Evolutionary conservation across 2,329 filamentous ascomycete species (phyloP).

Genomic region (Aspergillus caelatus): DNA sequence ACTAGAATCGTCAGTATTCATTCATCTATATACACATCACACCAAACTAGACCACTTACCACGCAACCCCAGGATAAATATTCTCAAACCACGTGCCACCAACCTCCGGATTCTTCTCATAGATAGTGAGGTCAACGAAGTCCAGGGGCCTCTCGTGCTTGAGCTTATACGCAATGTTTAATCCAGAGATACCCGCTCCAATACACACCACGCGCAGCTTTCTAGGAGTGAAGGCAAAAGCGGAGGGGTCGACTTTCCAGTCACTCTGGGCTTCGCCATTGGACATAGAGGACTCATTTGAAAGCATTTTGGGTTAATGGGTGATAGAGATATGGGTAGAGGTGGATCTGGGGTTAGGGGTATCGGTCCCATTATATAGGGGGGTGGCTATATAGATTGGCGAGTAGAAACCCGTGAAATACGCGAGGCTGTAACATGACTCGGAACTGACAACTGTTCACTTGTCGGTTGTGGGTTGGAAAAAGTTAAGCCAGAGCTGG

Average conservation of each 20-base stretch:
- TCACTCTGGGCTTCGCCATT: neutral
- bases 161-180: conserved; percentile 44
- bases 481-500: neutral
- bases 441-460: neutral
- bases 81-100: conserved; percentile 40
- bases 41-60: conserved; percentile 6
- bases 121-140: conserved; percentile 29
- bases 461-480: neutral
- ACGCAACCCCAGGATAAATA: conserved; percentile 42
- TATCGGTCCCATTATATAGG: neutral
- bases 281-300: neutral
- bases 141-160: conserved; percentile 31
- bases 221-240: conserved; percentile 17
- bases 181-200: conserved; percentile 35
- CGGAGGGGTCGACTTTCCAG: conserved; percentile 6
- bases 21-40: neutral
- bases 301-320: neutral
- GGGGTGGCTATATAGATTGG: neutral
- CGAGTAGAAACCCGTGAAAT: neutral
- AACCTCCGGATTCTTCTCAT: conserved; percentile 33
- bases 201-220: conserved; percentile 27
- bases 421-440: neutral
- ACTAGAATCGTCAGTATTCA: neutral
- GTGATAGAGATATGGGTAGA: neutral
- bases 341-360: no score